These are phyloP conservation scores for Xylariomycetidae sp. DNA, from an alignment of 2,329 filamentous ascomycete genomes.

Conservation along the genomic window DNA sequence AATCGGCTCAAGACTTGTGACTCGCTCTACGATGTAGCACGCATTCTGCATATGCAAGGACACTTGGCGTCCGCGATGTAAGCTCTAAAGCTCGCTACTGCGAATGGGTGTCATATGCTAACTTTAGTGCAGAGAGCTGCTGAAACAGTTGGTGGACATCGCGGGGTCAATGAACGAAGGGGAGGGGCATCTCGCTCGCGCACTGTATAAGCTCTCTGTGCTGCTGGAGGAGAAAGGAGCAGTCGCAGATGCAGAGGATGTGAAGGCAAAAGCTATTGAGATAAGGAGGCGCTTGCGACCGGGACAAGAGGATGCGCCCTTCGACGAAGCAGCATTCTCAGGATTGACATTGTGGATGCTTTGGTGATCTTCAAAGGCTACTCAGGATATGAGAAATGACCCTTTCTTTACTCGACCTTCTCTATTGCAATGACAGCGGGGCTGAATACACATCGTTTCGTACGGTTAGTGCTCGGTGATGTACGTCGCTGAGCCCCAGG, in stretches of 20 bases:
- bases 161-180: slow-evolving; percentile 18
- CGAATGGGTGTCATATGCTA: too few species aligned
- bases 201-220: slow-evolving; percentile 15
- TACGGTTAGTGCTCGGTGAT: too few species aligned
- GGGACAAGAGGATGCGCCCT: slow-evolving; percentile 11
- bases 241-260: neutral
- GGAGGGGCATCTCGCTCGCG: slow-evolving; percentile 17
- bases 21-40: slow-evolving; percentile 18
- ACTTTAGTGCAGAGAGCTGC: slow-evolving; percentile 9
- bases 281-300: slow-evolving; percentile 9
- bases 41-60: too few species aligned
- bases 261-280: slow-evolving; percentile 8
- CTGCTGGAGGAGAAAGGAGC: slow-evolving; percentile 6
- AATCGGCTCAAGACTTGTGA: slow-evolving; percentile 20
- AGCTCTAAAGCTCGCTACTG: slow-evolving; percentile 6
- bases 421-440: too few species aligned
- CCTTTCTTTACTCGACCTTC: too few species aligned
- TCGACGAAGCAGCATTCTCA: slow-evolving; percentile 15
- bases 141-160: slow-evolving; percentile 17
- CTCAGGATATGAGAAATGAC: too few species aligned
- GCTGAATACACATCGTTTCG: too few species aligned
- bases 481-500: too few species aligned
- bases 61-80: slow-evolving; percentile 20
- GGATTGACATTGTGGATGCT: slow-evolving; percentile 17
- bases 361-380: too few species aligned